phyloP scores from a whole-genome alignment of 2,329 filamentous ascomycete genomes.

The Diaporthe ampelina region DNA sequence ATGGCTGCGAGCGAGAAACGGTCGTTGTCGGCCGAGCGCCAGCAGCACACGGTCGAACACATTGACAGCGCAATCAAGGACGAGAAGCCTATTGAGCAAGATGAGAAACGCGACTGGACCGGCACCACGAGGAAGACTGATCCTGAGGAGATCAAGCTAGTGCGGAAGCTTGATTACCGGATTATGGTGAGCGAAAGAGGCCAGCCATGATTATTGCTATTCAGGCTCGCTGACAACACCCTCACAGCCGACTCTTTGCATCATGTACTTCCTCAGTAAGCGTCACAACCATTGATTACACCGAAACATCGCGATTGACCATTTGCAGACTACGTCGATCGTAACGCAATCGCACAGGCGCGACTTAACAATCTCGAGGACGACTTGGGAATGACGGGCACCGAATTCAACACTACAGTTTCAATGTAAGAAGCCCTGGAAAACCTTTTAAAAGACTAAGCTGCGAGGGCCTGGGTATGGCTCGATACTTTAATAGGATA shows the following conservation, averaged over 20 bases:
- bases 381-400: slow-evolving; percentile 22
- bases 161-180: slow-evolving; percentile 53
- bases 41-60: neutral
- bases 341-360: slow-evolving; percentile 18
- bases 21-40: neutral
- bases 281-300: neutral
- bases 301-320: neutral
- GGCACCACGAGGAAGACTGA: slow-evolving; percentile 47
- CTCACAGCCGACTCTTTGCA: slow-evolving; percentile 16
- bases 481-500: neutral
- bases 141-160: slow-evolving; percentile 53
- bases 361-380: slow-evolving; percentile 23
- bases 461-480: fast-evolving
- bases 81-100: slow-evolving; percentile 9
- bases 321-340: slow-evolving; percentile 21
- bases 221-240: neutral
- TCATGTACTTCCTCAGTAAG: slow-evolving; percentile 31
- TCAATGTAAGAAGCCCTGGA: neutral
- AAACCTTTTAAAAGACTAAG: neutral
- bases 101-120: slow-evolving; percentile 27
- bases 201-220: neutral
- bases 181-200: slow-evolving; percentile 49
- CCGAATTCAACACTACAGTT: slow-evolving; percentile 33
- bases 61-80: slow-evolving; percentile 7
- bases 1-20: slow-evolving; percentile 17